phyloP scores from a whole-genome alignment of 352 stramenopile genomes.

The Phytophthora citricola region DNA sequence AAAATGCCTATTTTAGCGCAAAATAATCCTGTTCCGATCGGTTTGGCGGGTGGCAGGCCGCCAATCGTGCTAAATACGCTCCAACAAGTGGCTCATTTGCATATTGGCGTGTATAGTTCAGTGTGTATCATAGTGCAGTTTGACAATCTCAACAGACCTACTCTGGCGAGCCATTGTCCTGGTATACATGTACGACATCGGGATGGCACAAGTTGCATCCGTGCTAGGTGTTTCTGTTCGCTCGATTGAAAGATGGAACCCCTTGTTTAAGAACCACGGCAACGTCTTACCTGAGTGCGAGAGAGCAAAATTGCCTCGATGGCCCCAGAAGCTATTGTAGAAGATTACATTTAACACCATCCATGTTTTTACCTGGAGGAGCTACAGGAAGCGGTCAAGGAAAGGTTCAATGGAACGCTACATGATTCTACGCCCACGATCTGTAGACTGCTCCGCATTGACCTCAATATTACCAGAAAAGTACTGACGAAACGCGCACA shows the following conservation, averaged over 20 bases:
- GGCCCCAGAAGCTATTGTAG: not conserved
- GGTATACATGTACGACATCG: conserved; percentile 6
- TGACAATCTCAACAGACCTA: conserved; percentile 4
- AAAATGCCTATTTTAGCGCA: not conserved
- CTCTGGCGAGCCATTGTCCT: not conserved
- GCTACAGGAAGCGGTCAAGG: conserved; percentile 1
- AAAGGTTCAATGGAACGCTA: not conserved
- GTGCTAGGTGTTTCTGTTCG: conserved; percentile 5
- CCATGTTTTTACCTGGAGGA: conserved; percentile 18
- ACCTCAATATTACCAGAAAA: conserved; percentile 11
- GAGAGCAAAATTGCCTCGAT: not conserved
- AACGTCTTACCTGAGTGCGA: not conserved
- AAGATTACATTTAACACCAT: not conserved
- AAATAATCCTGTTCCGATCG: not conserved
- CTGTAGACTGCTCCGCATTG: conserved; percentile 2
- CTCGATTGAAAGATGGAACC: conserved; percentile 4
- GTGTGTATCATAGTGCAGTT: not conserved
- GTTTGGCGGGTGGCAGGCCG: not conserved
- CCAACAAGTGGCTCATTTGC: not conserved
- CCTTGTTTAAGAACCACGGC: not conserved
- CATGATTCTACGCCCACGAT: conserved; percentile 5
- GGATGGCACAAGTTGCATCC: not conserved
- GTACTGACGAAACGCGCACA: conserved; percentile 5
- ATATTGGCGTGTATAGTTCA: not conserved
- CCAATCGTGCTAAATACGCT: not conserved